Percentiles rank a stretch among this genome's conserved stretches.
Conservation (phyloP, 331 rosid genomes). For the Pyrus hybrid region DNA sequence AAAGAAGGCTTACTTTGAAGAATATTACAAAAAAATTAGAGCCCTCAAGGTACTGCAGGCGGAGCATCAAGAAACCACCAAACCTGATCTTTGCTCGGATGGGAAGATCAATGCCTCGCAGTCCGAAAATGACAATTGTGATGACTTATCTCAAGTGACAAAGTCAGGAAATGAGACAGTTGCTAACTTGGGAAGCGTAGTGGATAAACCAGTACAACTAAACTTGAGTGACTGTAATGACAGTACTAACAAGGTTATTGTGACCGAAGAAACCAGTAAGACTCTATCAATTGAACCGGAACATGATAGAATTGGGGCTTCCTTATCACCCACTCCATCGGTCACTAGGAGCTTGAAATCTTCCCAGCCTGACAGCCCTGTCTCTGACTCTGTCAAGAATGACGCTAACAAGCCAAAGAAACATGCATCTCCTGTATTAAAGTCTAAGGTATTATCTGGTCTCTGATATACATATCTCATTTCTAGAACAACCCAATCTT, state of each 20-base stretch:
- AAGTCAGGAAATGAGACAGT: background rate
- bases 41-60: conserved; percentile 11
- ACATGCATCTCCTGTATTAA: background rate
- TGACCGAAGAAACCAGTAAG: background rate
- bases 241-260: background rate
- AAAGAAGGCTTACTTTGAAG: conserved; percentile 34
- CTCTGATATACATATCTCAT: background rate
- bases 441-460: conserved; percentile 7
- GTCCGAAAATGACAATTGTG: background rate
- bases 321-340: background rate
- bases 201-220: background rate
- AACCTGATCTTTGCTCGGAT: background rate
- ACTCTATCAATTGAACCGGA: background rate
- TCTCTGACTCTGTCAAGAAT: conserved; percentile 2
- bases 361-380: conserved; percentile 1
- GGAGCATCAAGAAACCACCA: conserved; percentile 6
- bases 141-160: background rate
- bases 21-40: conserved; percentile 21
- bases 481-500: background rate
- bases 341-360: background rate
- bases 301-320: background rate
- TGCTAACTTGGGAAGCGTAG: background rate
- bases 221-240: background rate
- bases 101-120: background rate
- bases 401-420: conserved; percentile 4